Evolutionary conservation across 805 yeast species (phyloP), one percentile per base, ranked within the genome.

Genomic region (Spathaspora gorwiae): DNA sequence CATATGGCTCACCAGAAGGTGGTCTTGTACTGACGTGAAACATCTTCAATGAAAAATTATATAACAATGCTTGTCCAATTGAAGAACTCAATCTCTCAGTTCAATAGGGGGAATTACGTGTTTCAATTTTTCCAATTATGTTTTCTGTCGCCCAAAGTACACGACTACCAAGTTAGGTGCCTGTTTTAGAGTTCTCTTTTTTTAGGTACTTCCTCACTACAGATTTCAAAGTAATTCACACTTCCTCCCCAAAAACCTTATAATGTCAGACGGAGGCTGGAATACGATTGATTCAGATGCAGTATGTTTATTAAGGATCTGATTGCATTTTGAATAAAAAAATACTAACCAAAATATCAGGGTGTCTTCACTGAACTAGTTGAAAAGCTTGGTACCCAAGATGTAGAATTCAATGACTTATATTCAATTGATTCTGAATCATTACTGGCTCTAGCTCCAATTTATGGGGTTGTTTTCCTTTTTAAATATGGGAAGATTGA

Each of bases 211-310:
- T 19, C 24, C 24, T 19, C 2, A 5, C 24, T 19, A 3, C 24
- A 19, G 24, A 19, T 5, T 19, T 19, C 24, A 19, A 19, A 19
- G 24, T 19, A 19, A 5, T 5, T 19, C 24, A 19, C 5, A 3
- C 24, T 19, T 19, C 24, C 2, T 19, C 24, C 24, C 5, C 24
- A 19, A 19, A 19, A 19, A 19, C 24, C 24, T 19, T 19, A 19
- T 19, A 19, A 45, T 45, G 47, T 35, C 47, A 29, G 41, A 40
- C 14, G 41, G 45, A 19, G 73, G 75, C 2, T 81, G 87, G 87
- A 80, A 79, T 53, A 79, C 84, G 1, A 79, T 81, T 34, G 85
- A 80, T 50, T 79, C 84, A 5, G 87, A 81, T 58, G 83, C 84
- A 0, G 82, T 71, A 57, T 38, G 65, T 61, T 40, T 5, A 29